Evolutionary conservation across 768 basidiomycete genomes (phyloP).

Genomic region (Lactifluus volemus): DNA sequence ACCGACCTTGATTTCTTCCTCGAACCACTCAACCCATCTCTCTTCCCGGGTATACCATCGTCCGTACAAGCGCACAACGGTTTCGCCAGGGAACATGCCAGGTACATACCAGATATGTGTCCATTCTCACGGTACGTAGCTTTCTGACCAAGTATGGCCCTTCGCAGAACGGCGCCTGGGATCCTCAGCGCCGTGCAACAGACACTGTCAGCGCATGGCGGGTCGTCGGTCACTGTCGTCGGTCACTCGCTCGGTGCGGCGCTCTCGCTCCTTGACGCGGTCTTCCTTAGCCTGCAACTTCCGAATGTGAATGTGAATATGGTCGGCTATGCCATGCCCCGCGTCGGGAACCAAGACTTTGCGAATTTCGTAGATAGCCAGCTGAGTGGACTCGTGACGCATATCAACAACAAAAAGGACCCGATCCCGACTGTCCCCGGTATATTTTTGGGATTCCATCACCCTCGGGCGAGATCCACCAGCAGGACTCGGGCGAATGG

Average conservation of each 20-base stretch:
- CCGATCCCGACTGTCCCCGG: constrained; percentile 31
- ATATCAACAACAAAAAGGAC: constrained; percentile 22
- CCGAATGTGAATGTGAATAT: constrained; percentile 9
- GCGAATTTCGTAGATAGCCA: constrained; percentile 2
- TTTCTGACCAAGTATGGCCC: not conserved
- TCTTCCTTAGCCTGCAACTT: constrained; percentile 22
- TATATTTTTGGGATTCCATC: constrained; percentile 36
- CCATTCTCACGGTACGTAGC: not conserved
- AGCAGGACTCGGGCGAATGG: constrained; percentile 42
- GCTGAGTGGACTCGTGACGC: not conserved
- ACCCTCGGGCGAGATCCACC: constrained; percentile 35
- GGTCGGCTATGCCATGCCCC: constrained; percentile 23
- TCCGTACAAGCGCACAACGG: constrained; percentile 38
- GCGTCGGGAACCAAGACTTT: constrained; percentile 18
- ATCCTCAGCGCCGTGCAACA: not conserved
- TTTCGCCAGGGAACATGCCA: constrained; percentile 37
- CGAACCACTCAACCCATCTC: constrained; percentile 27
- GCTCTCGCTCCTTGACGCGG: constrained; percentile 23
- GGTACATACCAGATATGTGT: constrained; percentile 25
- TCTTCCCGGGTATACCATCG: constrained; percentile 43
- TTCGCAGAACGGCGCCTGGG: not conserved
- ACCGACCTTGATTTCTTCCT: constrained; percentile 34
- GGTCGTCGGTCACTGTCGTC: constrained; percentile 4
- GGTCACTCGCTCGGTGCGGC: constrained; percentile 22
- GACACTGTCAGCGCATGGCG: not conserved